Evolutionary conservation across 306 rosid genomes (phyloP), one percentile per base, ranked within the genome.

Genomic region (Malus sylvestris): DNA sequence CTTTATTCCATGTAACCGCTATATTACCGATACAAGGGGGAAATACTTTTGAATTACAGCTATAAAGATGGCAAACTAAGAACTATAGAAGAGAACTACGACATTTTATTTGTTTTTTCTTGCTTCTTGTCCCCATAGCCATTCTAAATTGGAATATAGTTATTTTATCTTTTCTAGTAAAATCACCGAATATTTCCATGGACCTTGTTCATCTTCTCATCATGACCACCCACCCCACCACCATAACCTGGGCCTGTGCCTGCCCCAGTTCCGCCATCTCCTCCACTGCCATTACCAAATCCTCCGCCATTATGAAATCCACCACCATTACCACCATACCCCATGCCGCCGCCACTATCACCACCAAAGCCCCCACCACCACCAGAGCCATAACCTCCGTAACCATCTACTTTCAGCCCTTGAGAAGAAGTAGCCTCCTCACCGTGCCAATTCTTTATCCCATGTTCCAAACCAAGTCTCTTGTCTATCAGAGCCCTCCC

Each of bases 281-380:
- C 74, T 44, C 79, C 85, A 3, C 72, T 38, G 2, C 71, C 81
- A 46, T 7, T 32, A 40, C 83, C 85, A 0, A 2, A 8, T 9
- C 86, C 87, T 20, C 76, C 79, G 0, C 77, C 78, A 0, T 19
- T 53, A 1, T 59, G 72, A 5, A 18, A 4, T 6, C 68, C 74
- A 8, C 82, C 86, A 30, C 83, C 86, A 53, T 67, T 76, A 12
- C 86, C 86, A 70, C 79, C 85, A 0, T 68, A 66, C 1, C 80
- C 85, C 0, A 16, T 30, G 1, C 83, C 79, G 2, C 63, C 44
- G 32, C 81, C 68, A 15, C 18, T 40, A 0, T 68, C 76, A 27
- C 27, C 32, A 42, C 86, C 80, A 9, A 11, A 7, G 20, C 83
- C 72, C 7, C 83, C 77, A 1, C 86, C 85, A 1, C 86, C 83